These are phyloP conservation scores for Cutaneotrichosporon sp. DNA, from an alignment of 1,284 basidiomycete species.

Conservation along the genomic window DNA sequence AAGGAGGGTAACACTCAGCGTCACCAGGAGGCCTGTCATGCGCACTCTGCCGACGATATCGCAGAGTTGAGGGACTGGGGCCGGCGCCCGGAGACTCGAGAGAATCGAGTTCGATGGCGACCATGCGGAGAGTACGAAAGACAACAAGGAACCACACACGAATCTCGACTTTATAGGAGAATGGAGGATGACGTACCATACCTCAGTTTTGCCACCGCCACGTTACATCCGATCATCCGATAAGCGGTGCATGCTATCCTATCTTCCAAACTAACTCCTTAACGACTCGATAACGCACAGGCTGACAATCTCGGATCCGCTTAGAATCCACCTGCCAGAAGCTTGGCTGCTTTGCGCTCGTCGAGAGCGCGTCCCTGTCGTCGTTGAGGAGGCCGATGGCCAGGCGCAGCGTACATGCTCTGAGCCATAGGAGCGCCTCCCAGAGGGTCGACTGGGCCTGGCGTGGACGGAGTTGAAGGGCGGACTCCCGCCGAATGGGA, in stretches of 20 bases:
- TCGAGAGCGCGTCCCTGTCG: constrained; percentile 37
- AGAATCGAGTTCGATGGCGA: background rate
- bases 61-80: background rate
- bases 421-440: constrained; percentile 35
- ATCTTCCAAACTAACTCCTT: background rate
- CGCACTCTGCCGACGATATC: background rate
- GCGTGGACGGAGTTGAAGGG: constrained; percentile 19
- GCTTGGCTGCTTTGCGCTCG: constrained; percentile 49
- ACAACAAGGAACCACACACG: background rate
- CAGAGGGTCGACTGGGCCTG: constrained; percentile 17
- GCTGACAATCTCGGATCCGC: constrained; percentile 1
- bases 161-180: background rate
- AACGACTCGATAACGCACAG: background rate
- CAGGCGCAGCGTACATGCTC: constrained; percentile 44
- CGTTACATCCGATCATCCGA: too few species aligned
- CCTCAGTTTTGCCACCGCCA: too few species aligned
- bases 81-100: background rate
- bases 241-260: background rate
- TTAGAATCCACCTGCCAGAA: constrained; percentile 50
- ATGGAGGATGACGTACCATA: background rate
- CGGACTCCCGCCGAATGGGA: constrained; percentile 11
- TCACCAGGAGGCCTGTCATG: background rate
- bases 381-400: constrained; percentile 28
- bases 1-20: background rate
- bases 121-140: background rate